phyloP scores from a whole-genome alignment of 2,329 filamentous ascomycete species.

The Dactylonectria macrodidyma region DNA sequence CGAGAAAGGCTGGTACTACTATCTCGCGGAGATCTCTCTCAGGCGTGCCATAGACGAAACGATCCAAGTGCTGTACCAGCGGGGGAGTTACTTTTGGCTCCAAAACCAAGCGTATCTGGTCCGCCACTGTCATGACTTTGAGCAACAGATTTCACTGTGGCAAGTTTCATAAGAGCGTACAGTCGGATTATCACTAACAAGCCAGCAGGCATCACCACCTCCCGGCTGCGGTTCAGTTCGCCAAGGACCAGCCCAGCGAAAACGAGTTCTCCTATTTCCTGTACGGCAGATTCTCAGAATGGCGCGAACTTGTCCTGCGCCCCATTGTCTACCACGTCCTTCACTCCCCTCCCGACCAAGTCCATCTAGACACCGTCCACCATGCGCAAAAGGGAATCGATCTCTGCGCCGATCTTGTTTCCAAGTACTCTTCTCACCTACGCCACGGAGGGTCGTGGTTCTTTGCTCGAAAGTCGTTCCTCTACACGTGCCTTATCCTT shows the following conservation, averaged over 20 bases:
- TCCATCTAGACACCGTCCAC: not conserved
- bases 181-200: not conserved
- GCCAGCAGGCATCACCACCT: conserved; percentile 23
- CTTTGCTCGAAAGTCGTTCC: conserved; percentile 18
- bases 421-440: conserved; percentile 3
- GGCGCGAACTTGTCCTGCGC: conserved; percentile 29
- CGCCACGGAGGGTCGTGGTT: conserved; percentile 33
- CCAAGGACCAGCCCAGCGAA: conserved; percentile 7
- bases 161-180: not conserved
- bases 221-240: conserved; percentile 22
- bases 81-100: conserved; percentile 25
- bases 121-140: conserved; percentile 29
- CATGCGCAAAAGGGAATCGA: conserved; percentile 28
- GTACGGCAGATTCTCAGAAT: conserved; percentile 24
- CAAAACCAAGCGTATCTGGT: conserved; percentile 22
- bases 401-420: conserved; percentile 17
- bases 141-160: conserved; percentile 29
- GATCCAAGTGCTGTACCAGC: conserved; percentile 21
- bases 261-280: conserved; percentile 29
- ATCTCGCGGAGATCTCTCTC: conserved; percentile 29
- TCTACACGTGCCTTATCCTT: conserved; percentile 22
- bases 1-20: conserved; percentile 33
- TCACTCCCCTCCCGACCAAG: conserved; percentile 6
- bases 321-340: conserved; percentile 32
- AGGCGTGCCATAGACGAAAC: conserved; percentile 29